A percentile compares a stretch with the other conserved stretches of the same genome.
Evolutionary conservation across 768 basidiomycete genomes (phyloP).

Genomic region (Lactarius sanguifluus): DNA sequence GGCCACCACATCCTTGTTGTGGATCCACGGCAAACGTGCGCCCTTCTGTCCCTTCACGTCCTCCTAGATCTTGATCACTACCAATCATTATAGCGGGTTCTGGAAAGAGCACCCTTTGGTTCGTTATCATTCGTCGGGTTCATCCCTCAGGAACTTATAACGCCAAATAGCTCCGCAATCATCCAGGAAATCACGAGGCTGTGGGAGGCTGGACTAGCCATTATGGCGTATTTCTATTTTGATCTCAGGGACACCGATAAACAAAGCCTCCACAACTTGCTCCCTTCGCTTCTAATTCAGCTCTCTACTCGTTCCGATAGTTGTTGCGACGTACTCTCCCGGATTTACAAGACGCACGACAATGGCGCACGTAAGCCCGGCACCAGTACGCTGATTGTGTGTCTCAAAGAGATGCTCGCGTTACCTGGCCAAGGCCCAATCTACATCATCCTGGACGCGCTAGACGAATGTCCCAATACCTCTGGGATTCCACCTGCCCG

Average conservation of each 20-base stretch:
- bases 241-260: neutral
- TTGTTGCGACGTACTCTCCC: neutral
- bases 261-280: neutral
- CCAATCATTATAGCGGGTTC: neutral
- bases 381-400: neutral
- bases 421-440: neutral
- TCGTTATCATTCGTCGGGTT: neutral
- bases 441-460: neutral
- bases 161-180: neutral
- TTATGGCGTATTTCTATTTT: neutral
- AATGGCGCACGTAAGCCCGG: neutral
- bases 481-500: neutral
- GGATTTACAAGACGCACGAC: neutral
- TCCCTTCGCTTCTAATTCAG: neutral
- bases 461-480: conserved; percentile 6
- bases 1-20: neutral
- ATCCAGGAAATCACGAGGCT: neutral
- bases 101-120: conserved; percentile 6
- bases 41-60: too few species aligned
- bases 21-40: conserved; percentile 11
- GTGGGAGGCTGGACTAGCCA: neutral
- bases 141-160: neutral
- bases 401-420: neutral
- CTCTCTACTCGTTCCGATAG: neutral
- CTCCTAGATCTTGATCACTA: neutral